Conservation (phyloP, 73 alveolate species). For the Paramecium tetraurelia region DNA sequence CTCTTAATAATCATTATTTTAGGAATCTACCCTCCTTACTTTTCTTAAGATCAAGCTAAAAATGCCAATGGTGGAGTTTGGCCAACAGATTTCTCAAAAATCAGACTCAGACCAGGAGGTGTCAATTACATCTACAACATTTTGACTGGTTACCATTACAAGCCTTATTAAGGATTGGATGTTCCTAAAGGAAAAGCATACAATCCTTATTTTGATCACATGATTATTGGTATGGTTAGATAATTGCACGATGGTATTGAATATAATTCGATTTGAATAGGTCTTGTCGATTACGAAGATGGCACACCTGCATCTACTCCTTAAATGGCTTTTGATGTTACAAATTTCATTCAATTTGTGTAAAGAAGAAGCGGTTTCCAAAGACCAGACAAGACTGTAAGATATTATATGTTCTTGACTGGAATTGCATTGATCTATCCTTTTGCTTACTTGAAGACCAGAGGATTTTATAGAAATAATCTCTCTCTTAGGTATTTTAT, state of each 20-base stretch:
- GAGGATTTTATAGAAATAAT: constrained; percentile 57
- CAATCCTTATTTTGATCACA: constrained; percentile 94
- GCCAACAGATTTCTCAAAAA: constrained; percentile 91
- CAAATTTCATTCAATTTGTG: constrained; percentile 81
- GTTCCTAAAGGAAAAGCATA: constrained; percentile 91
- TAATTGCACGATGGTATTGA: constrained; percentile 82
- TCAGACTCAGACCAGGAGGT: constrained; percentile 84
- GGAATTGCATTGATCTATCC: constrained; percentile 48
- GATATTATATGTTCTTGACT: constrained; percentile 60
- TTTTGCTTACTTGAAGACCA: constrained; percentile 56
- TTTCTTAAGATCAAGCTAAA: constrained; percentile 92
- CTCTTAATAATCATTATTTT: not conserved
- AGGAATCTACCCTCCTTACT: constrained; percentile 88
- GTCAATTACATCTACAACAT: constrained; percentile 85
- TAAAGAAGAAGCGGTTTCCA: constrained; percentile 70
- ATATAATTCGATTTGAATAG: not conserved
- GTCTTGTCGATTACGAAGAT: constrained; percentile 86
- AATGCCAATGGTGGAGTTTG: constrained; percentile 91
- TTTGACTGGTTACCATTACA: constrained; percentile 91
- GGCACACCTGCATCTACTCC: constrained; percentile 94
- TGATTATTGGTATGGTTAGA: constrained; percentile 91
- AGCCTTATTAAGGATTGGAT: constrained; percentile 90
- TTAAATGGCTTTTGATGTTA: constrained; percentile 94
- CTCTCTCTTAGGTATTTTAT: constrained; percentile 36
- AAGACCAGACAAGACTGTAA: constrained; percentile 57